Evolutionary conservation across 371 early-diverging fungal species (phyloP), one percentile per base, ranked within the genome.

Genomic region (Phascolomyces articulosus): DNA sequence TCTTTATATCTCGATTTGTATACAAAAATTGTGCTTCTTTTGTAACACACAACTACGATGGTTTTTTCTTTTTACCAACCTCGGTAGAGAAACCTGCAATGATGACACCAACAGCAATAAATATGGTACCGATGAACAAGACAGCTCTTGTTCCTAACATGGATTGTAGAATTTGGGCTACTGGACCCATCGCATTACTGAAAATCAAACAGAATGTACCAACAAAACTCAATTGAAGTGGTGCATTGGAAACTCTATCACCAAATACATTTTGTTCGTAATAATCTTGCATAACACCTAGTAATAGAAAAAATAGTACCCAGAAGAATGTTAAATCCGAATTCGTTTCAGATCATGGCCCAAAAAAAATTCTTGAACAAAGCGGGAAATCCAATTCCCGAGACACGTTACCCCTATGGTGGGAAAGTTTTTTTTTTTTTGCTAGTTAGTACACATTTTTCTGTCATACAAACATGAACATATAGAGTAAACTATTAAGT

Each of bases 231-330:
- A 61, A 29, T 26, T 55, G 55, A n/a, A 63, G 38, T 26, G 71
- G 61, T 8, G 40, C 40, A 51, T 66, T 58, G 9, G 62, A 7
- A 44, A 58, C 41, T 41, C 20, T 47, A 8, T 55, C 58, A 24
- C 61, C 57, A 66, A 73, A 77, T 13, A 62, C 23, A 29, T 58
- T 31, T 34, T 65, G 67, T 23, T 72, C 38, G 51, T 64, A 72
- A 10, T 72, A 72, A 18, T 64, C 70, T 64, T 72, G 76, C 73
- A 76, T 73, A 24, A 76, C 72, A 65, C 72, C 72, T 72, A n/a
- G n/a, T n/a, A 20, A 40, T 41, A 15, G 41, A 41, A n/a, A 41
- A 16, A n/a, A 41, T 38, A 13, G 6, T 38, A n/a, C 13, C 3
- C 3, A 41, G n/a, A 41, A 41, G 13, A 41, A 15, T 4, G 13